Percentiles rank a stretch among this genome's conserved stretches.
These are phyloP conservation scores for Suzukiozyma palmioleophila DNA, from an alignment of 1,139 yeast genomes.

Conservation along the genomic window DNA sequence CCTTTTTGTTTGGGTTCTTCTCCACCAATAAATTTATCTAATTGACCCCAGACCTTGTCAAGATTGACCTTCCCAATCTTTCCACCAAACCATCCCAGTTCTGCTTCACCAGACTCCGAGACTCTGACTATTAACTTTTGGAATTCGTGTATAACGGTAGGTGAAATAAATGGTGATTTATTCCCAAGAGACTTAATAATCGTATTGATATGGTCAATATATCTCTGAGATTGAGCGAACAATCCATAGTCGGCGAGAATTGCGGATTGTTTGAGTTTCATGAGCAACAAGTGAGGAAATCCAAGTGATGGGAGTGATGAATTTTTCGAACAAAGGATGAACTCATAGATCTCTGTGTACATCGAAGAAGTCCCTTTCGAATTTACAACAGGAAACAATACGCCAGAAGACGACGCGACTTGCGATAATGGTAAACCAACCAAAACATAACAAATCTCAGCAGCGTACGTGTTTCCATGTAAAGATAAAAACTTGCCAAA, in stretches of 20 bases:
- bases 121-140: slow-evolving; percentile 41
- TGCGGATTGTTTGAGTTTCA: slow-evolving; percentile 61
- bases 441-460: slow-evolving; percentile 45
- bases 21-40: slow-evolving; percentile 90
- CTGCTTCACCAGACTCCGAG: slow-evolving; percentile 37
- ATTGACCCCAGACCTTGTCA: slow-evolving; percentile 83
- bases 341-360: slow-evolving; percentile 74
- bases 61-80: slow-evolving; percentile 71
- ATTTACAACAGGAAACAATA: slow-evolving; percentile 24
- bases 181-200: slow-evolving; percentile 38
- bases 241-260: slow-evolving; percentile 62
- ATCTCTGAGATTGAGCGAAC: slow-evolving; percentile 52
- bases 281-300: slow-evolving; percentile 50
- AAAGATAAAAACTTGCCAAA: slow-evolving; percentile 48
- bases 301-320: slow-evolving; percentile 22
- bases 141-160: slow-evolving; percentile 31
- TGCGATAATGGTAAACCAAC: slow-evolving; percentile 45
- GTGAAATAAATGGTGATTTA: slow-evolving; percentile 36
- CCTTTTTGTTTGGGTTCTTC: slow-evolving; percentile 47
- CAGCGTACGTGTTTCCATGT: slow-evolving; percentile 33
- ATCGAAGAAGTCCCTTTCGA: slow-evolving; percentile 20
- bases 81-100: slow-evolving; percentile 56
- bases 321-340: slow-evolving; percentile 30
- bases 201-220: slow-evolving; percentile 50
- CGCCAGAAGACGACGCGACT: slow-evolving; percentile 18